Evolutionary conservation across 176 grass and related monocot species (phyloP).

Genomic region (Eremochloa ophiuroides): DNA sequence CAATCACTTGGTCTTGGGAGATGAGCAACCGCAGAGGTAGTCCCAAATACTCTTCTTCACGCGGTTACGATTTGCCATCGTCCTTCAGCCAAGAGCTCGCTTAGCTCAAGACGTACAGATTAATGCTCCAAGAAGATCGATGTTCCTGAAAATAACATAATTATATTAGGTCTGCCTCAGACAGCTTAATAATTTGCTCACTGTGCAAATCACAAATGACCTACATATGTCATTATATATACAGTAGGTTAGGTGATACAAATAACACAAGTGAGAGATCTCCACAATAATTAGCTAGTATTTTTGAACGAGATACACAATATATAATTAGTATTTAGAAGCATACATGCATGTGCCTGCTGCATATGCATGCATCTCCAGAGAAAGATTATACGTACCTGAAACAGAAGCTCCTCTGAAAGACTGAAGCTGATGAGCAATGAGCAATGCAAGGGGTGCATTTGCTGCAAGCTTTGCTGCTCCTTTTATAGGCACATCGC

Average conservation of each 20-base stretch:
- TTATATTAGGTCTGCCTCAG: neutral
- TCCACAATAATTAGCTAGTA: too few relatives aligned
- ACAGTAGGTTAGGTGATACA: neutral
- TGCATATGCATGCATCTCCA: too few relatives aligned
- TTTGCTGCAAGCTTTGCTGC: neutral
- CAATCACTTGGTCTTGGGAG: neutral
- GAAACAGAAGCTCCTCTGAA: neutral
- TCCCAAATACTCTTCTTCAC: conserved; percentile 51
- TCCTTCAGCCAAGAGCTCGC: neutral
- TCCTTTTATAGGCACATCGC: conserved; percentile 7
- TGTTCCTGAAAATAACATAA: neutral
- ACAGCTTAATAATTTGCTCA: neutral
- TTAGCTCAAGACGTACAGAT: neutral
- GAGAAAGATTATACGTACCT: neutral
- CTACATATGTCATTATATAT: neutral
- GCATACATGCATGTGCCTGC: neutral
- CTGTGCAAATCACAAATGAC: neutral
- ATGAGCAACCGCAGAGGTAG: conserved; percentile 21
- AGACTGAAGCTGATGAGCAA: neutral
- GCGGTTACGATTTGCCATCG: conserved; percentile 16
- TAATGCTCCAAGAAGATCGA: neutral
- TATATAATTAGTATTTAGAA: neutral
- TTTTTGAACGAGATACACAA: too few relatives aligned
- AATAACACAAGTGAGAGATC: neutral
- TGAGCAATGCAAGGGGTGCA: neutral